Base-by-base conservation (phyloP, 345 rosid genomes). In the Rhizophora mangle region DNA sequence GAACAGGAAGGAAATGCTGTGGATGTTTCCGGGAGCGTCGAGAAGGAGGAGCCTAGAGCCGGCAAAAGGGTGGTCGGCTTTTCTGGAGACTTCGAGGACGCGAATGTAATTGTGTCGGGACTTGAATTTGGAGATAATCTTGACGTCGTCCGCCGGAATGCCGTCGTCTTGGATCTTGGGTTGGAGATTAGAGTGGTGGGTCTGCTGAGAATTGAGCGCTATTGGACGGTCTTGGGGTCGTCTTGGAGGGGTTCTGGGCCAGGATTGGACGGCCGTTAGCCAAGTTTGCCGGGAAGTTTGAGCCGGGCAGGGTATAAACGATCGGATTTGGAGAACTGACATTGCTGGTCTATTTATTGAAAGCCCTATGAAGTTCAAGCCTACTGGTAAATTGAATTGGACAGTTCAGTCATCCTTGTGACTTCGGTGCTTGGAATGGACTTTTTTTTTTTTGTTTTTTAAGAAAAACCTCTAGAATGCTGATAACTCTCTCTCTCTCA, bases 21-120 rank as follows among this genome's bases (percentile, higher is more conserved):
- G 99, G 74, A 91, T 91, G 86, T 91, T 95, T 34, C 97, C 96
- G 6, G 96, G 96, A 61, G 79, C 76, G 76, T 91, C 96, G 18
- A 91, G 85, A 71, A 91, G 95, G 84, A 91, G 95, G 68, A 91
- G 88, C 26, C 90, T 70, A 8, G 88, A 82, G 19, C 90, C 88
- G 4, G 88, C 86, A 39, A 91, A 87, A 26, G 97, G 92, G 74
- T 91, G 96, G 75, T 88, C 83, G 62, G 83, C 72, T 46, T 75
- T 82, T 51, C 96, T 70, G 8, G 90, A 87, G 63, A 91, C 88
- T 80, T 94, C 86, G 0, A 91, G 77, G 27, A 91, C 97, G 24
- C 96, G 85, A 36, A 94, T 91, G 80, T 87, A 88, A 71, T 91
- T 94, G 83, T 87, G 64, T 10, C 93, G 85, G 15, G 96, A 89